Conservation (phyloP, 2,329 filamentous ascomycete species). For the Aspergillus sp. region DNA sequence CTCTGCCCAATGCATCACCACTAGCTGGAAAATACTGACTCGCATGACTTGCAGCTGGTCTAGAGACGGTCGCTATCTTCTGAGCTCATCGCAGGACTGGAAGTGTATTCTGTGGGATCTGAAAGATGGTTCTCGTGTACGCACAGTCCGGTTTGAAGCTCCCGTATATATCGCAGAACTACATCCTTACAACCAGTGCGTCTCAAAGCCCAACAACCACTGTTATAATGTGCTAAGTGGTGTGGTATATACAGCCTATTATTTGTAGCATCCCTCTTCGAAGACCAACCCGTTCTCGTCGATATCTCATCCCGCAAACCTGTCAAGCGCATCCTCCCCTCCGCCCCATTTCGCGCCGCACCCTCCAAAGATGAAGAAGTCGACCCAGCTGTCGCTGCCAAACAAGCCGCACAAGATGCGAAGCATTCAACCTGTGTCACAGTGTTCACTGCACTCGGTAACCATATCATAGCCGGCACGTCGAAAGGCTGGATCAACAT, state of each 20-base stretch:
- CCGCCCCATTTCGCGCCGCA: slow-evolving; percentile 73
- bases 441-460: slow-evolving; percentile 80
- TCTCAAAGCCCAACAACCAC: background rate
- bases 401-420: slow-evolving; percentile 85
- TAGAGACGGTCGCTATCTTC: slow-evolving; percentile 80
- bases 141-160: slow-evolving; percentile 86
- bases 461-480: slow-evolving; percentile 88
- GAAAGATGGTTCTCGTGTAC: slow-evolving; percentile 67
- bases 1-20: background rate
- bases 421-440: slow-evolving; percentile 94
- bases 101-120: slow-evolving; percentile 96
- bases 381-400: slow-evolving; percentile 62
- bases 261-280: slow-evolving; percentile 89
- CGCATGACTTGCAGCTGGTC: slow-evolving; percentile 67
- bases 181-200: slow-evolving; percentile 84
- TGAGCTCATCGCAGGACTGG: slow-evolving; percentile 94
- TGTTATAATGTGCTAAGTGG: background rate
- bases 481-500: slow-evolving; percentile 97
- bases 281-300: slow-evolving; percentile 86
- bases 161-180: slow-evolving; percentile 95
- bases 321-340: slow-evolving; percentile 75
- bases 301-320: slow-evolving; percentile 71
- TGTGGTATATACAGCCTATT: slow-evolving; percentile 57
- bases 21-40: slow-evolving; percentile 1
- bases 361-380: slow-evolving; percentile 66